phyloP scores from a whole-genome alignment of 176 grass and related monocot genomes.

The Raddia guianensis region DNA sequence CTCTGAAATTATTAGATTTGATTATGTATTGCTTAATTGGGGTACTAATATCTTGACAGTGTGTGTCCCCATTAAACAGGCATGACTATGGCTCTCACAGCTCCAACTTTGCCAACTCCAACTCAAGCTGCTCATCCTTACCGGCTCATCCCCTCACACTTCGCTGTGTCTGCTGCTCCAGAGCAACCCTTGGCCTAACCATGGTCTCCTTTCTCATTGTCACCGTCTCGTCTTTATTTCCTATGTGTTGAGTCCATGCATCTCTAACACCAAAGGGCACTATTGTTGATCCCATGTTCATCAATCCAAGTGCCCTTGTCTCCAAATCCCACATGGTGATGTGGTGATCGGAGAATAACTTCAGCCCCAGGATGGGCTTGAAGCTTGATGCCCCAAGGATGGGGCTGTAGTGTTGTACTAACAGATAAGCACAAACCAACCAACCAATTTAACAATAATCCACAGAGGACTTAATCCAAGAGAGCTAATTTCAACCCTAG shows the following conservation, averaged over 20 bases:
- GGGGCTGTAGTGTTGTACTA: conserved; percentile 72
- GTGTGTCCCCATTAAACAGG: conserved; percentile 90
- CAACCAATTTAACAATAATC: conserved; percentile 58
- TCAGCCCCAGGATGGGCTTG: conserved; percentile 80
- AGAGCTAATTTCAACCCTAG: conserved; percentile 51
- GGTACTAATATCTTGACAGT: conserved; percentile 84
- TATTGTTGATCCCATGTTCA: conserved; percentile 37
- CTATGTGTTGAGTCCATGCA: conserved; percentile 58
- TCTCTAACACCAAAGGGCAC: conserved; percentile 60
- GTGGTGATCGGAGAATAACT: conserved; percentile 68
- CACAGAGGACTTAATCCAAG: conserved; percentile 52
- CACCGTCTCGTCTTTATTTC: conserved; percentile 54
- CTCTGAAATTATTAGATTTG: conserved; percentile 6
- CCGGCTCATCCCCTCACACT: conserved; percentile 75
- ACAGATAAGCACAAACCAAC: conserved; percentile 63
- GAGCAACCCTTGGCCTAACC: conserved; percentile 99
- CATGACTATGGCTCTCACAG: conserved; percentile 89
- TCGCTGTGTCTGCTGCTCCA: conserved; percentile 68
- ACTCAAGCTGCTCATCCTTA: conserved; percentile 77
- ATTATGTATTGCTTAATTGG: conserved; percentile 36
- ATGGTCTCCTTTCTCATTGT: conserved; percentile 61
- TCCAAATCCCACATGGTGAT: conserved; percentile 60
- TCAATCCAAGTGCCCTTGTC: conserved; percentile 42
- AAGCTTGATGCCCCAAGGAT: conserved; percentile 71
- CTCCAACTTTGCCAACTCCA: conserved; percentile 70